Evolutionary conservation across 1,284 basidiomycete species (phyloP), one percentile per base, ranked within the genome.

Genomic region (Pulchroboletus neoregius): DNA sequence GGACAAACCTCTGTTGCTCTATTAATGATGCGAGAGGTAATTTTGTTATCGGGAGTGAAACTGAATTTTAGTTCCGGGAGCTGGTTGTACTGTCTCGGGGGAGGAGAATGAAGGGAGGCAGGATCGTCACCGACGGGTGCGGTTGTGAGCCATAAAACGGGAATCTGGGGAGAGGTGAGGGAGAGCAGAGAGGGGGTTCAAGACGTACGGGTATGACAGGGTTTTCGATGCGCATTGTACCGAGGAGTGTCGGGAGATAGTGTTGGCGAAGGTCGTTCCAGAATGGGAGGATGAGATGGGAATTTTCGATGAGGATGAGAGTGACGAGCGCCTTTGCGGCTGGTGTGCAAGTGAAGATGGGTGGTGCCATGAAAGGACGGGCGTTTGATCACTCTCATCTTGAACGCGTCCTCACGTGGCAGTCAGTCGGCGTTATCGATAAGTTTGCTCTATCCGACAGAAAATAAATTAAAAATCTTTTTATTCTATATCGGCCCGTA

Each of bases 231-330:
- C 68, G 68, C 52, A 68, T 71, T 34, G 65, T 67, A 36, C 70
- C 68, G 43, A 79, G 68, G 39, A 83, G 63, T n/a, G 65, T 67
- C 12, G 68, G 71, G 24, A 85, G 68, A 60, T 78, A 79, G 26
- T 67, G 71, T 63, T 76, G 71, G 54, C 73, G 69, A 31, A 84
- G 71, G 62, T 79, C 72, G 55, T 71, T 58, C 82, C 83, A 84
- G 33, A 72, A 68, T 15, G 57, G 36, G 22, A 67, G 58, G 70
- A 83, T 77, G 5, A 63, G 60, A 26, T 64, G 63, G 0, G 81
- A 83, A 55, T 83, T 81, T 65, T 85, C 82, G 57, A 85, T 71
- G 50, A 85, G 70, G 52, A 85, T 63, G 39, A 83, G 70, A 39
- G 72, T 71, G 28, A 73, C 70, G 39, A 76, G 66, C 5, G 72